phyloP scores from a whole-genome alignment of 1,139 yeast species.

The Candida gigantensis region DNA sequence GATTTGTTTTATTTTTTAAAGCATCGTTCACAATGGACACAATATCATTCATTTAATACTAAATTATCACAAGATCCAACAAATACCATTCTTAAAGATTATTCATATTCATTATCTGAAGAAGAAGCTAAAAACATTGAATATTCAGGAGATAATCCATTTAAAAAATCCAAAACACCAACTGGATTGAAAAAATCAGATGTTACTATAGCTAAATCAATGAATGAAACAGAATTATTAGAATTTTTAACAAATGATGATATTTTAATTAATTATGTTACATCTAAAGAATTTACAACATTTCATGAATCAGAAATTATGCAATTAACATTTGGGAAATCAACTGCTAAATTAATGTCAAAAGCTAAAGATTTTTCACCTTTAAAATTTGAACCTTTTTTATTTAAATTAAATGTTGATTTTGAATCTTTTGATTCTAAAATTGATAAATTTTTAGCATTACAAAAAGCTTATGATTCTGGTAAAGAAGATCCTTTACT shows the following conservation, averaged over 20 bases:
- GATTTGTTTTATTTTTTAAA: conserved; percentile 20
- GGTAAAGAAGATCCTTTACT: too few species aligned
- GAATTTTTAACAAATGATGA: conserved; percentile 37
- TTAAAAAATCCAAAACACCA: conserved; percentile 10
- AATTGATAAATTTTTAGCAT: conserved; percentile 21
- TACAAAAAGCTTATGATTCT: conserved; percentile 16
- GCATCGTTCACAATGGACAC: conserved; percentile 27
- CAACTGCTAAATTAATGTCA: conserved; percentile 26
- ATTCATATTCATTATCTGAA: conserved; percentile 22
- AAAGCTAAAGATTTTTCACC: conserved; percentile 33
- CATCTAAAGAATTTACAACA: conserved; percentile 32
- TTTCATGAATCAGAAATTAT: conserved; percentile 41
- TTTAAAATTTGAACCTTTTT: conserved; percentile 36
- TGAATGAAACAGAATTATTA: conserved; percentile 26
- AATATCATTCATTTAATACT: conserved; percentile 27
- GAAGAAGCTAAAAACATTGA: conserved; percentile 22
- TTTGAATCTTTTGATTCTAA: conserved; percentile 28
- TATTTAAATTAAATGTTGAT: conserved; percentile 29
- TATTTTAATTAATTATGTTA: conserved; percentile 29
- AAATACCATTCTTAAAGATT: conserved; percentile 13
- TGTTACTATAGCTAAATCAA: conserved; percentile 20
- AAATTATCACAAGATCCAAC: conserved; percentile 15
- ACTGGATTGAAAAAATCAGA: conserved; percentile 22
- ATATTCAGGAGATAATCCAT: conserved; percentile 17
- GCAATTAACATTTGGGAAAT: conserved; percentile 31